Evolutionary conservation across 306 rosid genomes (phyloP), one percentile per base, ranked within the genome.

Genomic region (Sesbania bispinosa): DNA sequence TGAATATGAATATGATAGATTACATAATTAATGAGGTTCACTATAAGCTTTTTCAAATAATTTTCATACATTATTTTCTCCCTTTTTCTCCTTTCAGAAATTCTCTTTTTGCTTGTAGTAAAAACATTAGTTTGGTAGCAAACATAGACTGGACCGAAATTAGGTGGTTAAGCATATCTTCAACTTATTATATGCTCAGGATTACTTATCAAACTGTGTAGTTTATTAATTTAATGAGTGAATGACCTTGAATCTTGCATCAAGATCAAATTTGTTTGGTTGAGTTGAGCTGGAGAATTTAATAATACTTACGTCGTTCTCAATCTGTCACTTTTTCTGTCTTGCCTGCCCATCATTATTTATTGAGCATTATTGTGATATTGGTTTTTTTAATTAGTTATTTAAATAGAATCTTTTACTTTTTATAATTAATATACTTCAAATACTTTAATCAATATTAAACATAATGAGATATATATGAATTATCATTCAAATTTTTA

Each of bases 1-100:
- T 93, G 73, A 78, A 62, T 4, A 55, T 5, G 5, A 33, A 33
- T 6, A 33, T 6, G 10, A 57, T 27, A 45, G 2, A 60, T 29
- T n/a, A n/a, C n/a, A n/a, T n/a, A n/a, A n/a, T n/a, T n/a, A 36
- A 18, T n/a, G 46, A 11, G 10, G 14, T 45, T 54, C 46, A 13
- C 11, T 27, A 53, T 33, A 8, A 45, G 10, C 52, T 14, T 24
- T 7, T n/a, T n/a, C n/a, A n/a, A n/a, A n/a, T n/a, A n/a, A n/a
- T n/a, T n/a, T n/a, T n/a, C n/a, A n/a, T n/a, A n/a, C n/a, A n/a
- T n/a, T n/a, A n/a, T n/a, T n/a, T n/a, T n/a, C n/a, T 9, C 2
- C 41, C 21, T 5, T 1, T 14, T 14, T 16, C 8, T 26, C 14
- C 10, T 26, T 48, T 43, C 36, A 26, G 23, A 29, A 65, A 32